These are phyloP conservation scores for Apostasia ramifera DNA, from an alignment of 106 monocot species.

Conservation along the genomic window DNA sequence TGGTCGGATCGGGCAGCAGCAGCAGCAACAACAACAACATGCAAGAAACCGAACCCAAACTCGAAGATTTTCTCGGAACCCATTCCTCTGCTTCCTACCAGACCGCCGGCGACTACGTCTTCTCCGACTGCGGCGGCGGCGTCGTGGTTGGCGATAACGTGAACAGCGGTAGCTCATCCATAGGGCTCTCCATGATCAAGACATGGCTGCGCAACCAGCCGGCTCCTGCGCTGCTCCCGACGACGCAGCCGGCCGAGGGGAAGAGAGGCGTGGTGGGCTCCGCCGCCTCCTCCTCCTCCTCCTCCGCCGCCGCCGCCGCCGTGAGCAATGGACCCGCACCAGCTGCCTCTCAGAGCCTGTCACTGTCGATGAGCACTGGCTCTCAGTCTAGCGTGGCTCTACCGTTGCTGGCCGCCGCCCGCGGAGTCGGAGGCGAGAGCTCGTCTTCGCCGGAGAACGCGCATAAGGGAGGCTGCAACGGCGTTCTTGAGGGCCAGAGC, in stretches of 20 bases:
- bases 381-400: slow-evolving; percentile 56
- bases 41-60: slow-evolving; percentile 52
- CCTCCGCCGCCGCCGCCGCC: neutral
- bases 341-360: slow-evolving; percentile 40
- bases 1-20: slow-evolving; percentile 58
- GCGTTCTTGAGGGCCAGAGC: slow-evolving; percentile 27
- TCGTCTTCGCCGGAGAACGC: slow-evolving; percentile 34
- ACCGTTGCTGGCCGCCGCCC: slow-evolving; percentile 19
- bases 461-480: slow-evolving; percentile 6
- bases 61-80: slow-evolving; percentile 74
- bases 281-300: neutral
- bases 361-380: slow-evolving; percentile 66
- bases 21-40: slow-evolving; percentile 12
- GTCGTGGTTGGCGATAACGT: neutral
- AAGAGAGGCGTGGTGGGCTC: neutral
- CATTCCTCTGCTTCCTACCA: slow-evolving; percentile 10
- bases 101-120: slow-evolving; percentile 31
- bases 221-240: slow-evolving; percentile 16
- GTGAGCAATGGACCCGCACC: neutral
- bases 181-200: slow-evolving; percentile 89
- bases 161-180: slow-evolving; percentile 16
- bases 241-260: neutral
- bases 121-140: slow-evolving; percentile 23
- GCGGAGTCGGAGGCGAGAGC: slow-evolving; percentile 23
- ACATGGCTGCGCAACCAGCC: slow-evolving; percentile 71